Base-by-base conservation (phyloP, 192 early-diverging fungal genomes). In the Dispira parvispora region DNA sequence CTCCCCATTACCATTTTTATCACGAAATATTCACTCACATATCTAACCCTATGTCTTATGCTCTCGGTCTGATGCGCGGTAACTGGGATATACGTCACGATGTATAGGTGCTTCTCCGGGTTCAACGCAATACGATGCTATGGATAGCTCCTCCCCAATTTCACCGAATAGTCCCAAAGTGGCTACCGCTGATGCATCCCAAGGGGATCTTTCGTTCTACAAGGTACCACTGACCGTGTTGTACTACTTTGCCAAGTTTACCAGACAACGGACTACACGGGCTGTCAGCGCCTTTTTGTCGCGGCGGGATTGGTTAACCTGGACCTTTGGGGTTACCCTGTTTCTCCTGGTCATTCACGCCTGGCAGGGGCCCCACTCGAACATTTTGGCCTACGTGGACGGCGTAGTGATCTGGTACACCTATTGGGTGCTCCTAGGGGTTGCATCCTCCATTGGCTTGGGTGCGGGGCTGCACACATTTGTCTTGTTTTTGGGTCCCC, bases 381-480 rank as follows among this genome's bases (percentile, higher is more conserved):
- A 73, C 72, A 46, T 69, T 13, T 46, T 79, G 60, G 62, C 71
- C 52, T 62, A 67, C 49, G 44, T 86, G 20, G 83, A 88, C 68
- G 73, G 79, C 10, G 70, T 81, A 64, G 38, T 88, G 14, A 63
- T 78, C 20, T 97, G 91, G 91, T 89, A 89, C 72, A 81, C 79
- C 26, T 94, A 90, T 74, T 97, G 94, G 94, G 65, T 88, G 13
- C 60, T 84, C 10, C 74, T 97, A 25, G 94, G 94, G 8, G 74
- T 95, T 11, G 77, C 87, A 8, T 95, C 92, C 14, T 92, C 91
- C 8, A 86, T 97, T 50, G 94, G 94, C 4, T 77, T 97, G 45
- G 94, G 94, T 4, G 89, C 92, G 1, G 94, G 94, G 8, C 75
- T 97, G 61, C 94, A 95, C 71, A 95, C 94, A 9, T 97, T 97